Evolutionary conservation across 2,329 filamentous ascomycete species (phyloP).

Genomic region (Pestalotiopsis sp.): DNA sequence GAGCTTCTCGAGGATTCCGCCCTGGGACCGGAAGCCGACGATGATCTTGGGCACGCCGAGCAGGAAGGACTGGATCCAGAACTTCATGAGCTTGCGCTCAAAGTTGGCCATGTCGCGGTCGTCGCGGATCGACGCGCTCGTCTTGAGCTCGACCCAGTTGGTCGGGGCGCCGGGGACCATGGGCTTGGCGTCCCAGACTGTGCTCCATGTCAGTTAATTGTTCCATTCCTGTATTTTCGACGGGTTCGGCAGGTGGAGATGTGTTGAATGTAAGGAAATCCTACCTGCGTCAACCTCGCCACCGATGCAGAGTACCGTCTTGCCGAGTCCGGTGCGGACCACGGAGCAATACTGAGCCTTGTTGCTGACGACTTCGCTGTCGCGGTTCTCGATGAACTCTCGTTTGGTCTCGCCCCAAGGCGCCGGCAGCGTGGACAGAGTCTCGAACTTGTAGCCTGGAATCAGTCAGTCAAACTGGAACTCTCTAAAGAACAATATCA

Average conservation of each 20-base stretch:
- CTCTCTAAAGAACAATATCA: not conserved
- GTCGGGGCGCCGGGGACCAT: slow-evolving; percentile 65
- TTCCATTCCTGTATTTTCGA: not conserved
- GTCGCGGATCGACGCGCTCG: slow-evolving; percentile 71
- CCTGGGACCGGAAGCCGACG: slow-evolving; percentile 79
- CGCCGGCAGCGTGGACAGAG: slow-evolving; percentile 73
- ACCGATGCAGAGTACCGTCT: slow-evolving; percentile 74
- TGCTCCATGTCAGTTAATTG: slow-evolving; percentile 8
- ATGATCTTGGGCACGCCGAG: slow-evolving; percentile 91
- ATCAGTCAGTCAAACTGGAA: slow-evolving; percentile 8
- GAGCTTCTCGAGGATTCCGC: slow-evolving; percentile 71
- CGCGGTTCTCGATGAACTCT: slow-evolving; percentile 77
- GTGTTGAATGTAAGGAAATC: slow-evolving; percentile 21
- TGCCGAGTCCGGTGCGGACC: slow-evolving; percentile 84
- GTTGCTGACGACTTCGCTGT: slow-evolving; percentile 77
- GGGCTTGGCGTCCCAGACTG: slow-evolving; percentile 85
- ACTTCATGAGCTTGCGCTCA: slow-evolving; percentile 89
- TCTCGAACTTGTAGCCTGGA: slow-evolving; percentile 94
- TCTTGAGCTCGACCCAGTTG: slow-evolving; percentile 96
- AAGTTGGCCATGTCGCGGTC: slow-evolving; percentile 74
- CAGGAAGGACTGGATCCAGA: slow-evolving; percentile 95
- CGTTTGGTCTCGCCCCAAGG: slow-evolving; percentile 75
- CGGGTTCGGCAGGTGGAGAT: not conserved
- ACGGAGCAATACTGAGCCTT: slow-evolving; percentile 95
- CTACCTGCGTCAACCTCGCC: slow-evolving; percentile 91